Base-by-base conservation (phyloP, 805 yeast genomes). In the Blastobotrys americana region DNA sequence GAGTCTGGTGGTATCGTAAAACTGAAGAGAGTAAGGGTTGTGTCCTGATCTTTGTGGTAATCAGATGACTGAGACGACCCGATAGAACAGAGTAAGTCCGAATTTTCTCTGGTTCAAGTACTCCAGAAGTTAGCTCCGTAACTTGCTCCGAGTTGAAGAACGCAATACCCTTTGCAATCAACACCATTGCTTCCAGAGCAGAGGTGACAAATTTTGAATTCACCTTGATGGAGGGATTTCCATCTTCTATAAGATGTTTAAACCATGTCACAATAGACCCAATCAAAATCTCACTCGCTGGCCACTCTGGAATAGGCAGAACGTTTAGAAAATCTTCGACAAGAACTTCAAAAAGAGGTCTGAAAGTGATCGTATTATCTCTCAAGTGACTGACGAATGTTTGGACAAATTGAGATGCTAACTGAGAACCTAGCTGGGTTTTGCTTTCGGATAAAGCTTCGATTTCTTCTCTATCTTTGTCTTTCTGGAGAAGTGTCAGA, bases 171-270 rank as follows among this genome's bases (percentile, higher is more conserved):
- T 74, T 69, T 0, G 84, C 88, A 20, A 82, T 72, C 10, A 64
- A 46, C 0, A 90, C 88, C n/a, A 78, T 61, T 50, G 78, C 53
- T 44, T 83, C 89, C 41, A 84, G 58, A 3, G 76, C 48, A 69
- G 70, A 0, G 78, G 65, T 47, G 78, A 83, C 4, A 73, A 2
- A 23, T 50, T 5, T 34, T 37, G 4, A 37, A 34, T 34, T 41
- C 23, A 10, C 19, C 37, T 42, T 34, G 25, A 21, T 42, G 28
- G 15, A 36, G 36, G 3, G 25, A 13, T 25, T 23, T n/a, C 16
- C 25, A 15, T 35, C 17, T 16, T 25, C 22, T 22, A 25, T 8
- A 17, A 22, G 16, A 28, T 35, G 31, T 17, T 16, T 23, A 2
- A 28, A 10, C 44, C 44, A 42, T 10, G 27, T 25, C 8, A 25